Percentiles rank a stretch among this genome's conserved stretches.
phyloP scores from a whole-genome alignment of 768 basidiomycete genomes.

The Astraeus odoratus region DNA sequence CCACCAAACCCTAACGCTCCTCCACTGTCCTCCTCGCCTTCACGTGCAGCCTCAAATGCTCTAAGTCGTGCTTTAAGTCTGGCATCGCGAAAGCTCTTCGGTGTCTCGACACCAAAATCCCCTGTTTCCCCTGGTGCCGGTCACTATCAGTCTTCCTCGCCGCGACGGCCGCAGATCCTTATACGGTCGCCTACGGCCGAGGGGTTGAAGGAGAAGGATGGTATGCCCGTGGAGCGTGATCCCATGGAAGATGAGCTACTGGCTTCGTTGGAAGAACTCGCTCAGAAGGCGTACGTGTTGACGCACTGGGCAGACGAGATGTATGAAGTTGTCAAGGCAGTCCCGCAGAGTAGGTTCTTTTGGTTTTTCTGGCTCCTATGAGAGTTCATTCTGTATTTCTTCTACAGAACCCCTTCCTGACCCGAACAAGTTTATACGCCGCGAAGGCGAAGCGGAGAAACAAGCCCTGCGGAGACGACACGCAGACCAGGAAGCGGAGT shows the following conservation, averaged over 20 bases:
- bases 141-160: slow-evolving; percentile 44
- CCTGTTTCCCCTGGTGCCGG: slow-evolving; percentile 30
- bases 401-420: slow-evolving; percentile 70
- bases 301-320: slow-evolving; percentile 94
- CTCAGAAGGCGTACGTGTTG: slow-evolving; percentile 93
- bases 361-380: neutral
- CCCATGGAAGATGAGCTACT: slow-evolving; percentile 81
- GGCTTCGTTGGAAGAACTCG: slow-evolving; percentile 76
- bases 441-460: slow-evolving; percentile 67
- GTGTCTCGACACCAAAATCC: slow-evolving; percentile 37
- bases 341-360: slow-evolving; percentile 66
- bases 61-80: slow-evolving; percentile 73
- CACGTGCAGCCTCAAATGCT: slow-evolving; percentile 64
- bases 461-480: slow-evolving; percentile 62
- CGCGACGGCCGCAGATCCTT: slow-evolving; percentile 50
- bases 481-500: slow-evolving; percentile 74
- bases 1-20: slow-evolving; percentile 44
- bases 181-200: slow-evolving; percentile 31
- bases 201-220: slow-evolving; percentile 27
- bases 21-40: slow-evolving; percentile 61
- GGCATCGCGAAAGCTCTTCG: slow-evolving; percentile 78
- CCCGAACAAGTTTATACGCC: slow-evolving; percentile 64
- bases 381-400: neutral
- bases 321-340: slow-evolving; percentile 80
- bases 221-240: slow-evolving; percentile 35